Evolutionary conservation across 2,329 filamentous ascomycete genomes (phyloP).

Genomic region (Fusarium torulosum): DNA sequence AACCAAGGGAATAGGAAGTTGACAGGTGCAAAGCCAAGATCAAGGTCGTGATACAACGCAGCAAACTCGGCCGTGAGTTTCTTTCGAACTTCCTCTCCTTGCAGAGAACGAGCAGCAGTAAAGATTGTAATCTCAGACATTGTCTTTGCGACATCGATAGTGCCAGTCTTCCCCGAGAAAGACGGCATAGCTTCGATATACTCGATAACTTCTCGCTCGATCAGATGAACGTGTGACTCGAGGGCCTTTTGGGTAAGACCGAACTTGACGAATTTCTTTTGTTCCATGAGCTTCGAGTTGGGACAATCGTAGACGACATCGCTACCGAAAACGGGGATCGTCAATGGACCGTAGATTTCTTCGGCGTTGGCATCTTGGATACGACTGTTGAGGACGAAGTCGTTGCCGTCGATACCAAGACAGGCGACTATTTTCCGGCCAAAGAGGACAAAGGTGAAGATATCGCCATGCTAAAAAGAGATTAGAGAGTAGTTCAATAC

Average conservation of each 20-base stretch:
- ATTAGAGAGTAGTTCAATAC: not conserved
- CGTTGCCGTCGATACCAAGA: constrained; percentile 64
- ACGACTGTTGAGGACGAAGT: constrained; percentile 69
- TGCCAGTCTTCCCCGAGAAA: constrained; percentile 71
- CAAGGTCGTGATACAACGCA: constrained; percentile 82
- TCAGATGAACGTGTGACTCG: constrained; percentile 75
- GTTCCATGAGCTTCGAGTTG: constrained; percentile 87
- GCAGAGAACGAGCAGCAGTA: constrained; percentile 81
- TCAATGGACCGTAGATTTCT: constrained; percentile 65
- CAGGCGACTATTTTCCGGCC: constrained; percentile 64
- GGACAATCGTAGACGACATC: constrained; percentile 88
- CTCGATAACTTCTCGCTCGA: constrained; percentile 74
- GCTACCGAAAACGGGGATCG: constrained; percentile 74
- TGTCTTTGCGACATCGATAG: constrained; percentile 71
- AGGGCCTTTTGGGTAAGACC: constrained; percentile 75
- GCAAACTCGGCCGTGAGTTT: constrained; percentile 80
- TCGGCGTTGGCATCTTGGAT: constrained; percentile 66
- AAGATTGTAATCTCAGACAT: constrained; percentile 85
- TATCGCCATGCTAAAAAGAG: constrained; percentile 60
- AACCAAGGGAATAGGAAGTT: constrained; percentile 87
- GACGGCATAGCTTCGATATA: constrained; percentile 70
- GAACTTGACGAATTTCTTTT: constrained; percentile 86
- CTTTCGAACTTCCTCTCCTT: constrained; percentile 80
- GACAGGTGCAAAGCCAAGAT: constrained; percentile 79
- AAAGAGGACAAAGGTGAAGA: constrained; percentile 67